A percentile compares a stretch with the other conserved stretches of the same genome.
phyloP scores from a whole-genome alignment of 257 asterid genomes.

The Solanum piurae region DNA sequence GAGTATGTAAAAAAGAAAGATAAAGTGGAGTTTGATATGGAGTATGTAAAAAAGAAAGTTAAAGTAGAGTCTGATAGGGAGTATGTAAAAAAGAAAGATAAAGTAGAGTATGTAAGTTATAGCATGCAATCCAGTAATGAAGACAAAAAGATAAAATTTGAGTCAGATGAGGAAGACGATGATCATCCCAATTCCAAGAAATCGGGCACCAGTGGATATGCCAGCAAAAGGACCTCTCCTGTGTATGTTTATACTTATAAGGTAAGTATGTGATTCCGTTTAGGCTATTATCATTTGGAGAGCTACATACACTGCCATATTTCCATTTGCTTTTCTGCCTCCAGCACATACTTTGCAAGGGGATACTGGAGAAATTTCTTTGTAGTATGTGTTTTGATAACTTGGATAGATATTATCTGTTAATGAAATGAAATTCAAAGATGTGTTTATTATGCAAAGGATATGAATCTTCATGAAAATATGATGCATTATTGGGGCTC shows the following conservation, averaged over 20 bases:
- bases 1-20: neutral
- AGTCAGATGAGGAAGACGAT: conserved; percentile 29
- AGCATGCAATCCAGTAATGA: neutral
- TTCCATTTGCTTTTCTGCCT: neutral
- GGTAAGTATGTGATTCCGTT: conserved; percentile 25
- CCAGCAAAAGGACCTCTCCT: conserved; percentile 34
- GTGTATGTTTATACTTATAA: conserved; percentile 52
- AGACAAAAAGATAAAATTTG: conserved; percentile 10
- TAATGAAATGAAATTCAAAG: neutral
- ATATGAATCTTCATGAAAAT: neutral
- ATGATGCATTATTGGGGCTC: neutral
- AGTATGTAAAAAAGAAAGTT: neutral
- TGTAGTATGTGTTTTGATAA: neutral
- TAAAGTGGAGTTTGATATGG: neutral
- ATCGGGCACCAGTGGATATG: conserved; percentile 16
- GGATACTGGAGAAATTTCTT: neutral
- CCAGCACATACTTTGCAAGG: neutral
- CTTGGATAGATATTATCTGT: neutral
- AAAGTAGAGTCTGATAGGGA: neutral
- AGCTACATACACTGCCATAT: neutral
- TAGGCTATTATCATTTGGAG: neutral
- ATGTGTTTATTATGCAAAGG: neutral
- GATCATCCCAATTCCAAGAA: conserved; percentile 34
- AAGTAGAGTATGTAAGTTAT: neutral
- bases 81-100: neutral